These are phyloP conservation scores for Cercophora scortea DNA, from an alignment of 495 filamentous ascomycete genomes.

Conservation along the genomic window DNA sequence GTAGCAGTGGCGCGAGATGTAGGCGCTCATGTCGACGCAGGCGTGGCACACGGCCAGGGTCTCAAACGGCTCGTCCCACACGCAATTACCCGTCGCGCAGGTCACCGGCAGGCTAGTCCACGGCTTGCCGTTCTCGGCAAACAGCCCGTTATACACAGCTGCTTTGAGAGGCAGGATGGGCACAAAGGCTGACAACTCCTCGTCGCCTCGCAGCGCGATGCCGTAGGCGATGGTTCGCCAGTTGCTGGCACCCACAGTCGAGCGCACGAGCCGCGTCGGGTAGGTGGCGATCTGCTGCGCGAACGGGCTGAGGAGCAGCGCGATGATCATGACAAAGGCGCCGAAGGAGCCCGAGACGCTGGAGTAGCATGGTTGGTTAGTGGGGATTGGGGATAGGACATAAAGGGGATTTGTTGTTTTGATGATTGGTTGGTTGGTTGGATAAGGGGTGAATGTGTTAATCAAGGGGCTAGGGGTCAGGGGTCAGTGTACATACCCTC, in stretches of 20 bases:
- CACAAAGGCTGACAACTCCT: slow-evolving; percentile 12
- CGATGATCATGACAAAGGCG: slow-evolving; percentile 32
- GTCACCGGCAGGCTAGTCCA: slow-evolving; percentile 11
- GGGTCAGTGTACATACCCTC: slow-evolving; percentile 8
- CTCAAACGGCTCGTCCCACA: slow-evolving; percentile 14
- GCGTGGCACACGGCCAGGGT: slow-evolving; percentile 20
- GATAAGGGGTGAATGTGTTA: too few species aligned
- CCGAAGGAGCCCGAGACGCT: slow-evolving; percentile 27
- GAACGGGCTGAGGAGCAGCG: slow-evolving; percentile 21
- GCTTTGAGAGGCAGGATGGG: slow-evolving; percentile 24
- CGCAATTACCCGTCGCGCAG: slow-evolving; percentile 23
- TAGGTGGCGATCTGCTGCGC: slow-evolving; percentile 18
- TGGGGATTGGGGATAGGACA: too few species aligned
- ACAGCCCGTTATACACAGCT: slow-evolving; percentile 26
- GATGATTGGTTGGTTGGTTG: too few species aligned
- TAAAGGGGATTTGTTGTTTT: too few species aligned
- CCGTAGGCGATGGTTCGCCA: slow-evolving; percentile 2
- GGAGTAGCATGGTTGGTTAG: too few species aligned
- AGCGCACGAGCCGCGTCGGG: slow-evolving; percentile 3
- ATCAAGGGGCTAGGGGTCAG: neutral
- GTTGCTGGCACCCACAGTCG: slow-evolving; percentile 4
- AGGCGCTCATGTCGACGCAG: slow-evolving; percentile 21
- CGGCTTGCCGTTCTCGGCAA: slow-evolving; percentile 20
- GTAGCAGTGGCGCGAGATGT: slow-evolving; percentile 15
- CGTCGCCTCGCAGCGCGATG: neutral